Base-by-base conservation (phyloP, 2,329 filamentous ascomycete species). In the Rhinocladiella similis region DNA sequence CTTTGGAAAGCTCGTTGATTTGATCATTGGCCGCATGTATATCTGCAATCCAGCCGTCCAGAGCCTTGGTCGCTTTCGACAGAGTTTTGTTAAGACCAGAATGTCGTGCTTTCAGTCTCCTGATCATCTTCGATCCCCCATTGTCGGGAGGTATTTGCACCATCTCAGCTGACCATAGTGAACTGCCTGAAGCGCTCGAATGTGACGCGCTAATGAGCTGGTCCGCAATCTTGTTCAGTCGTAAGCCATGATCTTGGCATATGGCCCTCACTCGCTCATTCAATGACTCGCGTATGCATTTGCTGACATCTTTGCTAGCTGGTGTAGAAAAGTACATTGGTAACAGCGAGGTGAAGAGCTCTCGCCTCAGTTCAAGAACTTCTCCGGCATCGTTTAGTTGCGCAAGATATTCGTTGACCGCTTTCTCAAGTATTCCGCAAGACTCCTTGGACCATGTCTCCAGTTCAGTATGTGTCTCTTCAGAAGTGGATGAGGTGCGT, bases 331-430 rank as follows among this genome's bases (percentile, higher is more conserved):
- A 87, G 86, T 65, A 82, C 77, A 63, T 84, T 18, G 84, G 79
- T 53, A 95, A 86, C 88, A 91, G 94, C 10, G 88, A 81, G 64
- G 88, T 84, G 46, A 95, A 73, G 5, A 91, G 80, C 38, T 82
- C 81, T 47, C 85, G 88, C 45, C 91, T 83, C 51, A 95, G 73
- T 29, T 85, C 80, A 33, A 90, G 81, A 29, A 94, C 82, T 13
- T 82, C 79, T 61, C 85, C 83, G 67, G 93, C 87, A 54, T 91
- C 85, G 4, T 77, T 72, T 70, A 86, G 82, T 3, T 75, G 74
- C 19, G 80, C 75, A 16, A 95, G 73, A 0, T 80, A 83, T 59
- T 78, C 79, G 48, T 80, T 77, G 25, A 91, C 75, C 0, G 87
- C 87, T n/a, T 80, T 72, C 1, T 89, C 69, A 53, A 91, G 74